Conservation (phyloP, 192 early-diverging fungal genomes). For the Coemansia sp. region DNA sequence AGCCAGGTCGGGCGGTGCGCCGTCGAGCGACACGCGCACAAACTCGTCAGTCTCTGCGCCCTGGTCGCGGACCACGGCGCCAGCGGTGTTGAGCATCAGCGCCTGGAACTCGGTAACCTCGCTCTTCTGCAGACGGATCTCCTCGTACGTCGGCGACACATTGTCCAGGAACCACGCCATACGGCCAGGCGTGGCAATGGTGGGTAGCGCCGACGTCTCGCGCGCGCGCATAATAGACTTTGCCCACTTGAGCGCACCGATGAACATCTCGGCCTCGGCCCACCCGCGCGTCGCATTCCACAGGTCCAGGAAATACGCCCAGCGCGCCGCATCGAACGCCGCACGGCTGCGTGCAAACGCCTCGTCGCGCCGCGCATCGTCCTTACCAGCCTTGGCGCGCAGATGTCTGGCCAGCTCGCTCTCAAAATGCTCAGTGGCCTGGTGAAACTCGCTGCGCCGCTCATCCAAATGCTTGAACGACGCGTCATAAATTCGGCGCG, state of each 20-base stretch:
- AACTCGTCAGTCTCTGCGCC: conserved; percentile 28
- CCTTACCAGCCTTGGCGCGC: conserved; percentile 28
- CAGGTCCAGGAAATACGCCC: conserved; percentile 48
- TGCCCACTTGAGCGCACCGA: conserved; percentile 43
- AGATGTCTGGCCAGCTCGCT: conserved; percentile 41
- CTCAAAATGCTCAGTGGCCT: conserved; percentile 35
- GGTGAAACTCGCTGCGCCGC: conserved; percentile 35
- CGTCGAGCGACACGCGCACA: conserved; percentile 45
- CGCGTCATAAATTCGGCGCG: conserved; percentile 34
- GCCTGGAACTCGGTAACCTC: conserved; percentile 54
- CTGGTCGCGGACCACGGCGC: conserved; percentile 41
- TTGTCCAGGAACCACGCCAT: conserved; percentile 31
- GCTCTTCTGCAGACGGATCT: conserved; percentile 34
- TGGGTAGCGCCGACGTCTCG: conserved; percentile 6
- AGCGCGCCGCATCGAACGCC: conserved; percentile 40
- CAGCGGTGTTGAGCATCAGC: conserved; percentile 35
- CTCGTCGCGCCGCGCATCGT: conserved; percentile 35
- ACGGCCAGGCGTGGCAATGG: neutral
- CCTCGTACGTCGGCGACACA: conserved; percentile 25
- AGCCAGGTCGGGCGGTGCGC: conserved; percentile 5
- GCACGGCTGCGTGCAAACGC: conserved; percentile 22
- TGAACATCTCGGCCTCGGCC: conserved; percentile 51
- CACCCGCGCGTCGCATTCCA: conserved; percentile 46
- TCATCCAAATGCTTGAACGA: conserved; percentile 44
- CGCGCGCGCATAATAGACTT: conserved; percentile 35